phyloP scores from a whole-genome alignment of 1,284 basidiomycete species.

The Tilletia caries region DNA sequence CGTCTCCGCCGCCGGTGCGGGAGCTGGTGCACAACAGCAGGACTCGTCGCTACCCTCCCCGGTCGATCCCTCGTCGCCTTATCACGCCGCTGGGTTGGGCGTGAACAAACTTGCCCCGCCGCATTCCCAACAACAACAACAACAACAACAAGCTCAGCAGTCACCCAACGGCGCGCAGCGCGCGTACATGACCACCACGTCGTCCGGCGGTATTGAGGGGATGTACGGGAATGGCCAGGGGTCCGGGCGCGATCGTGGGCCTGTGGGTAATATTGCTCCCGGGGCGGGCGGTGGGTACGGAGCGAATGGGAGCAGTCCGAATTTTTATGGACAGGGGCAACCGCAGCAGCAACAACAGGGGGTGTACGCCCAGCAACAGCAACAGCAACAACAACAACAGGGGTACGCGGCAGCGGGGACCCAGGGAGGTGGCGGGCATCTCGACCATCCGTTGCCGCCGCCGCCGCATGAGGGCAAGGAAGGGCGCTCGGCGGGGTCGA shows the following conservation, averaged over 20 bases:
- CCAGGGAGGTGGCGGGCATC: background rate
- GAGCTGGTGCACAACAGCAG: background rate
- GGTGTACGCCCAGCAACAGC: background rate
- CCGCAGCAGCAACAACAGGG: background rate
- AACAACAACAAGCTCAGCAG: no score
- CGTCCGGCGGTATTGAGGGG: constrained; percentile 3
- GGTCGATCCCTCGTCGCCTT: background rate
- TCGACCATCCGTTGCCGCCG: background rate
- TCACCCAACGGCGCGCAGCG: no score
- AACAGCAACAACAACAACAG: background rate
- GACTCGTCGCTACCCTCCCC: background rate
- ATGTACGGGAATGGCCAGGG: no score
- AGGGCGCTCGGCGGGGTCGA: background rate
- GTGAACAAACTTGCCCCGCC: no score
- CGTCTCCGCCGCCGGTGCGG: background rate
- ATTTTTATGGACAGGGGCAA: no score
- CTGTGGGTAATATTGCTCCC: background rate
- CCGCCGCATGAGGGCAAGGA: background rate
- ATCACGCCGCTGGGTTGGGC: no score
- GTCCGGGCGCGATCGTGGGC: constrained; percentile 8
- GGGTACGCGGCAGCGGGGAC: no score
- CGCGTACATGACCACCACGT: constrained; percentile 11
- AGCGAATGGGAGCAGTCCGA: no score
- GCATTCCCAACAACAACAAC: no score
- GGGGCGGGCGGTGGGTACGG: no score